Base-by-base conservation (phyloP, 371 early-diverging fungal genomes). In the Actinomucor elegans region DNA sequence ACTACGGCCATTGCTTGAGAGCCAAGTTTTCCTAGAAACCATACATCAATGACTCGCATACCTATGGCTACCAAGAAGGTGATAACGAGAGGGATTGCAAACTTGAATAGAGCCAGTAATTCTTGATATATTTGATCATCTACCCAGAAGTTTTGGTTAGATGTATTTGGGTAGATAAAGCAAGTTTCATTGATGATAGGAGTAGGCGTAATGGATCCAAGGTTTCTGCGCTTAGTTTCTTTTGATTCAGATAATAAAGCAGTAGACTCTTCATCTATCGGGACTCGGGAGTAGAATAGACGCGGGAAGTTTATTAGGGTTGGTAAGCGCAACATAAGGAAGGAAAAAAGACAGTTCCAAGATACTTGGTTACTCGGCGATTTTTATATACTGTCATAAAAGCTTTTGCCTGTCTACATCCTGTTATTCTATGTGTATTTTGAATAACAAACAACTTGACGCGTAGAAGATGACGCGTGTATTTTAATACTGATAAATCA, bases 1-100 rank as follows among this genome's bases (percentile, higher is more conserved):
- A 50, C 64, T 12, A 63, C 65, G 8, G 75, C 75, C 66, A 74
- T 62, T 21, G 66, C 71, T 34, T 52, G 42, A 17, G 52, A 42
- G 3, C 52, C 52, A n/a, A 40, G 12, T 44, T 48, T 48, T 28
- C 37, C 71, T 0, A 75, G 26, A 45, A 75, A 76, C 69, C 71
- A 66, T 8, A 70, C 59, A 60, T 76, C 73, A 0, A 66, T 52
- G 1, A 70, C 55, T 10, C 52, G 32, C 42, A 59, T 67, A 8
- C 71, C 64, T 9, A 60, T 24, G 1, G 66, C 69, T 5, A 70
- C 28, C 9, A 75, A 23, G 40, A 61, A 72, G 2, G 70, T 66
- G 11, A 66, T 31, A 8, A 72, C 20, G 1, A 75, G 38, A n/a
- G 71, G 72, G 47, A 66, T 61, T 4, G 57, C 26, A 52, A 48